These are phyloP conservation scores for Crepidotus variabilis DNA, from an alignment of 768 basidiomycete genomes.

Conservation along the genomic window DNA sequence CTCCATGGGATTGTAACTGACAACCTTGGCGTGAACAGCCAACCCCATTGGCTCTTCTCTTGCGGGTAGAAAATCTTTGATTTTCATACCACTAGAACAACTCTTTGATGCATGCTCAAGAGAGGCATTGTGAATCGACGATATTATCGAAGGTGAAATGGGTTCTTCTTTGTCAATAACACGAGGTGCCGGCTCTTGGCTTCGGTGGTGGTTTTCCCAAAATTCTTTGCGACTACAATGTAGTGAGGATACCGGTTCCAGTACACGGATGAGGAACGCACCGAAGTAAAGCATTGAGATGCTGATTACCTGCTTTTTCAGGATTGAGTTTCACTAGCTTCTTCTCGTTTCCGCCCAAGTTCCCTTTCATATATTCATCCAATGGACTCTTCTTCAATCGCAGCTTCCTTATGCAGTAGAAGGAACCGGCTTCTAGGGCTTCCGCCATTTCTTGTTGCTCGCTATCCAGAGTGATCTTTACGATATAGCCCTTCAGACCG, in stretches of 20 bases:
- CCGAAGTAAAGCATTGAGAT: slow-evolving; percentile 39
- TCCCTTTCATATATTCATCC: slow-evolving; percentile 33
- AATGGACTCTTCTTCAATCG: slow-evolving; percentile 36
- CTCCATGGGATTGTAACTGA: slow-evolving; percentile 53
- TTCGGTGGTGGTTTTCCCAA: slow-evolving; percentile 19
- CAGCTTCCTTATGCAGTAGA: slow-evolving; percentile 48
- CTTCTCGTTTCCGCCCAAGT: slow-evolving; percentile 42
- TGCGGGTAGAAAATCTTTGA: slow-evolving; percentile 18
- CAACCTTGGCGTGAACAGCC: slow-evolving; percentile 42
- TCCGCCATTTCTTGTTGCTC: slow-evolving; percentile 38
- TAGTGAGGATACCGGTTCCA: not conserved
- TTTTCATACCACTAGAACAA: not conserved
- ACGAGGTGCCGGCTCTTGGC: not conserved
- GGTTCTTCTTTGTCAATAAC: too few relatives aligned
- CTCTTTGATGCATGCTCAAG: slow-evolving; percentile 32
- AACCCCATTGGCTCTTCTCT: slow-evolving; percentile 34
- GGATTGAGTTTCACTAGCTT: slow-evolving; percentile 42
- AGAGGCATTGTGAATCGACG: not conserved
- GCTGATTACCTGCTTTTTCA: slow-evolving; percentile 29
- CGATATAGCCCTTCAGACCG: slow-evolving; percentile 46
- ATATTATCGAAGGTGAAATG: too few relatives aligned
- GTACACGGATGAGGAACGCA: slow-evolving; percentile 17
- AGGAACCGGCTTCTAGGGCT: slow-evolving; percentile 34
- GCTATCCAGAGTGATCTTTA: slow-evolving; percentile 50
- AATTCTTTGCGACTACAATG: slow-evolving; percentile 24